Evolutionary conservation across 768 basidiomycete genomes (phyloP), one percentile per base, ranked within the genome.

Genomic region (Boletus rubroflammeus): DNA sequence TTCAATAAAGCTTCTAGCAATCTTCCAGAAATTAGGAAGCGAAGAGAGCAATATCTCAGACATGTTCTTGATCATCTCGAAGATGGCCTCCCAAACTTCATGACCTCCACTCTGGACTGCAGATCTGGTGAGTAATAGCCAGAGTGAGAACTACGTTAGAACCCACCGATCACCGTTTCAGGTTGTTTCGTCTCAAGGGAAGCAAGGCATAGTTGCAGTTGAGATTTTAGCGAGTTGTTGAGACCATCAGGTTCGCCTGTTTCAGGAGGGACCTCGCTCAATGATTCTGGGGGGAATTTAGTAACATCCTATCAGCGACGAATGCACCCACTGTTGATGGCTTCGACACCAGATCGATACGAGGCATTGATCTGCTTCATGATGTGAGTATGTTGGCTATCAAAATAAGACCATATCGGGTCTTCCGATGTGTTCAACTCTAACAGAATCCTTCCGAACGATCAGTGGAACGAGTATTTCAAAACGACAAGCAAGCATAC

Each of bases 341-440:
- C 63, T 15, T 77, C 73, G 11, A 80, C 68, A 26, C 83, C 77
- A 48, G 78, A 72, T 42, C 75, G 73, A 71, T 85, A 87, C 3
- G 81, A 71, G 32, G 77, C 76, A 59, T 80, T 83, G 82, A 95
- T 89, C 51, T 81, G 81, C 32, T 86, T 81, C 62, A 95, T 73
- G 45, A 98, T 92, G 64, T 92, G 81, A 40, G 83, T 81, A 66
- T 98, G 93, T 59, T 98, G 95, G 52, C 85, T 85, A 62, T 98
- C 97, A 61, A 99, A 90, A 70, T 90, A 99, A 9, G 86, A 84
- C 97, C 96, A 99, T 41, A 93, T 81, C 0, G 95, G 92, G 65
- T 99, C 96, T 54, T 96, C 93, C 11, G 83, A 78, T 2, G 83
- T 78, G 62, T 89, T 90, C 53, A 99, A 73, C 58, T 99, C 96